Base-by-base conservation (phyloP, 768 basidiomycete genomes). In the Mycena polygramma region DNA sequence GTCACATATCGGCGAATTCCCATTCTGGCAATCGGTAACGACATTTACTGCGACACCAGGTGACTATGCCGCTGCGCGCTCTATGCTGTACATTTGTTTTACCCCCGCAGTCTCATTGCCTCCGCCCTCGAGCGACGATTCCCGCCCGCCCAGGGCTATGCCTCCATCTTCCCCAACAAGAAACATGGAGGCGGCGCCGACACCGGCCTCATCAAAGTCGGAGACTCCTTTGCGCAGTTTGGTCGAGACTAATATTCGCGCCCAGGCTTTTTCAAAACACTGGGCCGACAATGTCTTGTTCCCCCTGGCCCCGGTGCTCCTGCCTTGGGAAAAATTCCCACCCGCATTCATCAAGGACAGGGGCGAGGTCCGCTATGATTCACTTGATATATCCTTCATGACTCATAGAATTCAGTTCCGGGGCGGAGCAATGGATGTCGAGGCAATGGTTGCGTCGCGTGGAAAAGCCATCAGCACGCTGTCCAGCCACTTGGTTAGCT, bases 11-110 rank as follows among this genome's bases (percentile, higher is more conserved):
- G 90, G 14, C 84, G 87, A 17, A 88, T 91, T 30, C 89, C 89
- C 13, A 80, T 91, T 26, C 82, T 90, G 10, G 87, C 89, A 11
- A 87, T 91, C 52, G 89, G 89, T 17, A 87, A 86, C 72, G 89
- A 90, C 73, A 80, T 90, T 4, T 90, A 89, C 77, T 88, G 87
- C 74, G 89, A 90, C 76, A 89, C 87, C 14, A 84, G 80, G 83
- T 69, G 20, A 52, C 17, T 30, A 30, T 30, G n/a, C n/a, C 30
- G 30, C 30, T 2, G 22, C 24, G 51, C 52, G 17, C 19, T 7
- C 15, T 17, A 46, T 46, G 45, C 45, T 41, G 41, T 41, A 46
- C 45, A 15, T 14, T 7, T 2, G 22, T 43, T 35, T 48, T 30
- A 10, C 43, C 10, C 22, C 30, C 63, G 43, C 30, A 63, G 63